A percentile compares a stretch with the other conserved stretches of the same genome.
These are phyloP conservation scores for Linaria vulgaris DNA, from an alignment of 257 asterid species.

Conservation along the genomic window DNA sequence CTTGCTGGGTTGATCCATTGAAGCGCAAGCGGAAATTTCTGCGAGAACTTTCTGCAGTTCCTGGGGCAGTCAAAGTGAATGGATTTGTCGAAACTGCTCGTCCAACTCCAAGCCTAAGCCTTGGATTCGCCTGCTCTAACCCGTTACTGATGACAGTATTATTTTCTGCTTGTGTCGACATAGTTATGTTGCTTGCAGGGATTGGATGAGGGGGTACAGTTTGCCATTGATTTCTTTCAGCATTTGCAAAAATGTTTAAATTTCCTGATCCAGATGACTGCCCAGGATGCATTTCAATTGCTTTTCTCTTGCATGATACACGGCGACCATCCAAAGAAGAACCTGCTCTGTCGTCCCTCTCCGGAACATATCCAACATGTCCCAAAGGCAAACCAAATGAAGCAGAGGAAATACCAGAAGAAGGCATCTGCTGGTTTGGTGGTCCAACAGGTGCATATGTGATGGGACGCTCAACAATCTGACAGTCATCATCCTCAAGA, in stretches of 20 bases:
- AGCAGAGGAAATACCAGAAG: constrained; percentile 41
- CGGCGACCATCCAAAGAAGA: constrained; percentile 18
- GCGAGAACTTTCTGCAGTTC: constrained; percentile 44
- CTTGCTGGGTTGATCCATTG: constrained; percentile 58
- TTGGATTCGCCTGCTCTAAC: constrained; percentile 50
- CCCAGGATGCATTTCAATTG: constrained; percentile 53
- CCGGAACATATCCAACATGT: constrained; percentile 38
- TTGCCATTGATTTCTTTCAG: constrained; percentile 53
- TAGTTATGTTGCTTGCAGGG: constrained; percentile 28
- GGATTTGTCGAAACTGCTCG: constrained; percentile 39
- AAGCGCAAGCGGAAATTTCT: constrained; percentile 66
- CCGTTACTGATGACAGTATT: constrained; percentile 28
- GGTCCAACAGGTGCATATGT: constrained; percentile 41
- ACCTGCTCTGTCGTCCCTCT: constrained; percentile 46
- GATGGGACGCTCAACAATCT: constrained; percentile 47
- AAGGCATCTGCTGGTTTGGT: constrained; percentile 37
- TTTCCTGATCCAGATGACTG: constrained; percentile 74
- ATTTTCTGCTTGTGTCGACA: constrained; percentile 37
- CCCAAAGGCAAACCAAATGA: constrained; percentile 39
- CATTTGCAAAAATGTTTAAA: constrained; percentile 39
- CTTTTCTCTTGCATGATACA: constrained; percentile 27
- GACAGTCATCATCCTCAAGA: constrained; percentile 54
- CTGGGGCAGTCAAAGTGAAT: constrained; percentile 36
- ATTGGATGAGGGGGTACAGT: constrained; percentile 31
- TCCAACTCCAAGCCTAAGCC: constrained; percentile 62